phyloP scores from a whole-genome alignment of 345 rosid genomes.

The Rhodamnia argentea region DNA sequence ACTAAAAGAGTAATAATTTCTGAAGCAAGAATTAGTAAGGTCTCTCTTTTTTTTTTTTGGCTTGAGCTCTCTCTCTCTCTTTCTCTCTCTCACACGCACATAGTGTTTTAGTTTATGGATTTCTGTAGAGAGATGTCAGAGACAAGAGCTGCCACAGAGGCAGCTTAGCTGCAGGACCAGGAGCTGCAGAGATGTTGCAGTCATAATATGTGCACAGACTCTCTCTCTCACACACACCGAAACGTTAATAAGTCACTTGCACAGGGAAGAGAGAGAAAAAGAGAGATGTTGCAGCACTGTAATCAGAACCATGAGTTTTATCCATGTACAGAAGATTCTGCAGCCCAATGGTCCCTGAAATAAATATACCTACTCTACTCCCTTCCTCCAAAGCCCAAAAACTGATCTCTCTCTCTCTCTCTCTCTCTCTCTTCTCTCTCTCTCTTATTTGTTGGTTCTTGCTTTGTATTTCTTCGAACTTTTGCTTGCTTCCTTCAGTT shows the following conservation, averaged over 20 bases:
- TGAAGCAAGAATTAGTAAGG: background rate
- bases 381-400: background rate
- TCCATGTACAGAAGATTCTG: constrained; percentile 56
- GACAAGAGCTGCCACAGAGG: constrained; percentile 49
- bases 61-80: background rate
- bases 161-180: constrained; percentile 36
- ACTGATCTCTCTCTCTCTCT: background rate
- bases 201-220: background rate
- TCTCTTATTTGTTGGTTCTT: background rate
- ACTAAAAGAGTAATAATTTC: background rate
- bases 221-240: background rate
- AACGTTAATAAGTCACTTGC: background rate
- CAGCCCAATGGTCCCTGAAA: constrained; percentile 56
- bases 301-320: constrained; percentile 55
- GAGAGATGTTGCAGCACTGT: constrained; percentile 14
- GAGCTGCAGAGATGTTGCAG: constrained; percentile 16
- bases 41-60: constrained; percentile 9
- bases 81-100: background rate
- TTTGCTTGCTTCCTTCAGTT: background rate
- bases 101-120: constrained; percentile 43
- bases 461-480: background rate
- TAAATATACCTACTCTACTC: constrained; percentile 50
- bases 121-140: constrained; percentile 65
- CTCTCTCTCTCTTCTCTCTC: background rate
- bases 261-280: constrained; percentile 1